These are phyloP conservation scores for Penicillium sp. DNA, from an alignment of 2,329 filamentous ascomycete species.

Conservation along the genomic window DNA sequence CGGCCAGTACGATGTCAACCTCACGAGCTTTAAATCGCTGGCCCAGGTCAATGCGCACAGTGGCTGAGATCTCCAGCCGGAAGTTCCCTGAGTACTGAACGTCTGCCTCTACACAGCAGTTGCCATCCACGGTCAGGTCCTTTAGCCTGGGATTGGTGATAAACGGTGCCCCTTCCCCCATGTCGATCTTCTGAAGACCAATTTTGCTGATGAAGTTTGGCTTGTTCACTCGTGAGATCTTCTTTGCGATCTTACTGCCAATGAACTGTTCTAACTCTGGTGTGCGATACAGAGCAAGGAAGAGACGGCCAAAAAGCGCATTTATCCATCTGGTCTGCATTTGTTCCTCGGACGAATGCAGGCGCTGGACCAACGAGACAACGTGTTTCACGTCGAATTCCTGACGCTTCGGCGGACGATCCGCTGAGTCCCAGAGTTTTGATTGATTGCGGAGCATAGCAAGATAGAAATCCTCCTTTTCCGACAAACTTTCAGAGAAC, in stretches of 20 bases:
- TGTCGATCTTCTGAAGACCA: slow-evolving; percentile 73
- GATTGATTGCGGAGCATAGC: slow-evolving; percentile 80
- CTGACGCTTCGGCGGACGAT: slow-evolving; percentile 61
- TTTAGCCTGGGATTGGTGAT: slow-evolving; percentile 83
- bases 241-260: slow-evolving; percentile 83
- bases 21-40: slow-evolving; percentile 82
- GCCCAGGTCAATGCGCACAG: slow-evolving; percentile 84
- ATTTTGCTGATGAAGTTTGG: slow-evolving; percentile 85
- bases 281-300: slow-evolving; percentile 82
- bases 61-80: slow-evolving; percentile 83
- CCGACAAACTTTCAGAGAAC: slow-evolving; percentile 90
- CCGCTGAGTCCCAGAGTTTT: slow-evolving; percentile 53
- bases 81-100: slow-evolving; percentile 86
- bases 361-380: slow-evolving; percentile 77
- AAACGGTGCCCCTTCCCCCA: slow-evolving; percentile 79
- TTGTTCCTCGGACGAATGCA: slow-evolving; percentile 89
- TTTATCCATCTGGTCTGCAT: slow-evolving; percentile 90
- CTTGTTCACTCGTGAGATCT: slow-evolving; percentile 88
- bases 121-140: slow-evolving; percentile 86
- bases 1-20: slow-evolving; percentile 81
- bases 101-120: slow-evolving; percentile 80
- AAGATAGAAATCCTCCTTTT: slow-evolving; percentile 98
- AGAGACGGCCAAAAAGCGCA: slow-evolving; percentile 79
- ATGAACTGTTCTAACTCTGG: slow-evolving; percentile 72
- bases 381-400: slow-evolving; percentile 80